phyloP scores from a whole-genome alignment of 2,329 filamentous ascomycete genomes.

The Aspergillus cejpii region DNA sequence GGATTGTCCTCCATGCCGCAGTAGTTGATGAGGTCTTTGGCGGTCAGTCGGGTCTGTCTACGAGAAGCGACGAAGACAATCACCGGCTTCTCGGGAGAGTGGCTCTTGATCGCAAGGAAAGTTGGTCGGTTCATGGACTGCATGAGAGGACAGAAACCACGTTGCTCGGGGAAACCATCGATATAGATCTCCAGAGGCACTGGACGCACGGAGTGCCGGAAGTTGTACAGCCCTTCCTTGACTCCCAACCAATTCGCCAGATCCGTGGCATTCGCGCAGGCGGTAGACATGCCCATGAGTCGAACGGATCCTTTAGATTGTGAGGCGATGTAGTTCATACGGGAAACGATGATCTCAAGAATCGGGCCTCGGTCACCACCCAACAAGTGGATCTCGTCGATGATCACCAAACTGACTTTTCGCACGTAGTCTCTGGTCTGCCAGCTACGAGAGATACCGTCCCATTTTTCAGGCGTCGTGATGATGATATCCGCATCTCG shows the following conservation, averaged over 20 bases:
- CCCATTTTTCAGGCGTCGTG: conserved; percentile 99
- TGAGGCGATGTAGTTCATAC: conserved; percentile 98
- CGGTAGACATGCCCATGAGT: conserved; percentile 96
- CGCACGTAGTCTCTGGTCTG: conserved; percentile 94
- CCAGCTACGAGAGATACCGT: conserved; percentile 98
- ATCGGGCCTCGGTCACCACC: conserved; percentile 95
- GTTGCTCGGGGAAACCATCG: conserved; percentile 89
- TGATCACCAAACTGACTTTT: conserved; percentile 92
- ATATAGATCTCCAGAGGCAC: conserved; percentile 96
- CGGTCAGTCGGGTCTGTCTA: conserved; percentile 87
- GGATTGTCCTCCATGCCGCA: conserved; percentile 99
- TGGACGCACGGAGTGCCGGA: conserved; percentile 90
- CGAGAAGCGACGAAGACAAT: conserved; percentile 97
- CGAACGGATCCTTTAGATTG: conserved; percentile 85
- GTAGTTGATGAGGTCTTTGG: conserved; percentile 92
- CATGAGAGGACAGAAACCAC: conserved; percentile 96
- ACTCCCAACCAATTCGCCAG: conserved; percentile 95
- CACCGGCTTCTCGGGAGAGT: conserved; percentile 92
- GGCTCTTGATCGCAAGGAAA: conserved; percentile 91
- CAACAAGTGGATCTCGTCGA: conserved; percentile 96
- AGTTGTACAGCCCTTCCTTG: conserved; percentile 93
- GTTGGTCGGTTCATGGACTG: conserved; percentile 98
- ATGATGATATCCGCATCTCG: conserved; percentile 95
- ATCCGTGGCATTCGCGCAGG: conserved; percentile 91
- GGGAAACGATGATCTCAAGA: conserved; percentile 85